Conservation (phyloP, 2,329 filamentous ascomycete species). For the Helicocarpus griseus region DNA sequence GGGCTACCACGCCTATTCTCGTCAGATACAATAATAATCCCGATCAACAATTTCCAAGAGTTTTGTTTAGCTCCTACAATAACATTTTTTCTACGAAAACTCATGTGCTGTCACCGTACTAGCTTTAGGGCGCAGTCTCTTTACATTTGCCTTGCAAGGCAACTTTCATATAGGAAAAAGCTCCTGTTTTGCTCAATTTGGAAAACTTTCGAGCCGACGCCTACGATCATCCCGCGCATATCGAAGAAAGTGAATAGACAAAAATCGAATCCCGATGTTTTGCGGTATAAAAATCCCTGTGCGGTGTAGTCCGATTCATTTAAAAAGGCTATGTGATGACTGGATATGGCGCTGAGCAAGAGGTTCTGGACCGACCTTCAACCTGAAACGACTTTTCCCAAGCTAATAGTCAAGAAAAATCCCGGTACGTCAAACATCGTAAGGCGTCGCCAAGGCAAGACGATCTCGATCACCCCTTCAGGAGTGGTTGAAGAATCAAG, state of each 20-base stretch:
- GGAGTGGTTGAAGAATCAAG: not conserved
- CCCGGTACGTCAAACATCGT: not conserved
- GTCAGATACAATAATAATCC: no score
- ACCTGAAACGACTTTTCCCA: not conserved
- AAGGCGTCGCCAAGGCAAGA: not conserved
- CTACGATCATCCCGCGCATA: not conserved
- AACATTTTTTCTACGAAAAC: not conserved
- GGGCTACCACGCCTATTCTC: no score
- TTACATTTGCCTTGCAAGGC: not conserved
- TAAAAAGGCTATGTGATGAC: not conserved
- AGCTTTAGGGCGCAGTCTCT: no score
- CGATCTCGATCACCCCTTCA: not conserved
- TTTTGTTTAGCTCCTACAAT: not conserved
- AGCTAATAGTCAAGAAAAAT: no score
- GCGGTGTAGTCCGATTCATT: no score
- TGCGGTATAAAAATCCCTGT: not conserved
- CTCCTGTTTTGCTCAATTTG: not conserved
- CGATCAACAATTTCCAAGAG: no score
- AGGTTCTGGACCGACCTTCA: not conserved
- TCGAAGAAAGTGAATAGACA: not conserved
- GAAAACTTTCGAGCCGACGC: not conserved
- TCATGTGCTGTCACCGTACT: no score
- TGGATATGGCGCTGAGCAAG: not conserved
- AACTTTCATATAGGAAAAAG: no score
- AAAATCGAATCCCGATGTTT: not conserved